Conservation (phyloP, 805 yeast genomes). For the Candida dendrica region DNA sequence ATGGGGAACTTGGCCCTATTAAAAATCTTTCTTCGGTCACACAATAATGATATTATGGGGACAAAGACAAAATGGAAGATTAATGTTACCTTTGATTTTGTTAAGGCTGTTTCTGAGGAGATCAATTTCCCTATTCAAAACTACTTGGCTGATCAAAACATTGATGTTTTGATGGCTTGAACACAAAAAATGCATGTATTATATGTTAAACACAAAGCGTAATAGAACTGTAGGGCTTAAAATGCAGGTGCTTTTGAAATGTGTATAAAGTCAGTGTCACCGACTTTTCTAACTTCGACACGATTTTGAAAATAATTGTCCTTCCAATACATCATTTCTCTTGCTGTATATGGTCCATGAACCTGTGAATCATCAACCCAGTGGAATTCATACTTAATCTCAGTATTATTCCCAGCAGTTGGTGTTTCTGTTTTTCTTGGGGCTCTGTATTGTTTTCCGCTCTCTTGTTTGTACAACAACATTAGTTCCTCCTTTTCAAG, state of each 20-base stretch:
- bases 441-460: constrained; percentile 31
- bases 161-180: background rate
- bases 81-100: constrained; percentile 61
- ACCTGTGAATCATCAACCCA: constrained; percentile 38
- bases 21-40: constrained; percentile 23
- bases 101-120: constrained; percentile 53
- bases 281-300: constrained; percentile 32
- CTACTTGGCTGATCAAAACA: constrained; percentile 37
- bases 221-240: background rate
- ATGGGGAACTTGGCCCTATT: constrained; percentile 27
- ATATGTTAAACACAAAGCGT: background rate
- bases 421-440: constrained; percentile 15
- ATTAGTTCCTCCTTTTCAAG: constrained; percentile 48
- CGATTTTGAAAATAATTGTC: constrained; percentile 37
- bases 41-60: constrained; percentile 47
- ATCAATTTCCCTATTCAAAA: constrained; percentile 60
- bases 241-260: constrained; percentile 1
- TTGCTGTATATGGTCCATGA: constrained; percentile 42
- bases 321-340: constrained; percentile 46
- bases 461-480: constrained; percentile 33
- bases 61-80: constrained; percentile 74
- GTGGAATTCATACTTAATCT: constrained; percentile 38
- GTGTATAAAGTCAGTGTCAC: constrained; percentile 10
- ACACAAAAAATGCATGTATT: background rate
- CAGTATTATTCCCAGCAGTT: constrained; percentile 14